Evolutionary conservation across 805 yeast genomes (phyloP).

Genomic region (Peterozyma xylosa): DNA sequence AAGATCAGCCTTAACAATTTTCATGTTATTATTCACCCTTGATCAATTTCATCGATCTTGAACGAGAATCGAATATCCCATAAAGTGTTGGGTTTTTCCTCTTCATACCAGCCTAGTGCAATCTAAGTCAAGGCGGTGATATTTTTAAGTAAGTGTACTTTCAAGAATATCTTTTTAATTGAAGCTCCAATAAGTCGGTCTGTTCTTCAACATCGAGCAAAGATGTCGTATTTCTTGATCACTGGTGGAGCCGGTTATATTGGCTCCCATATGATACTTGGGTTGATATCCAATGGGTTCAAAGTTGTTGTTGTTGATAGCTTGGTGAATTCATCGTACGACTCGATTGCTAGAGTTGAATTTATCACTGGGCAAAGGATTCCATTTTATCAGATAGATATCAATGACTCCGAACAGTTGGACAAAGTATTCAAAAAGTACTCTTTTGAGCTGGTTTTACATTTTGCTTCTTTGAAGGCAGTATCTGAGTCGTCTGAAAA

Average conservation of each 20-base stretch:
- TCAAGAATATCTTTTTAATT: no score
- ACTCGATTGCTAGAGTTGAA: conserved; percentile 58
- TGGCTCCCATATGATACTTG: conserved; percentile 74
- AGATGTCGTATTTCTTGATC: conserved; percentile 42
- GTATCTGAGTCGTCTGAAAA: conserved; percentile 70
- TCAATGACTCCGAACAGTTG: conserved; percentile 41
- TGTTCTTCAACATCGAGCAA: neutral
- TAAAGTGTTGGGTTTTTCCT: no score
- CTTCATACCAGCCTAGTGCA: no score
- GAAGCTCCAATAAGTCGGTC: no score
- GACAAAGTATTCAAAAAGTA: conserved; percentile 38
- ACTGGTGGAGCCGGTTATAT: conserved; percentile 88
- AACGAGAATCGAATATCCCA: no score
- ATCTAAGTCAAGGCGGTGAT: no score
- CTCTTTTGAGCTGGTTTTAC: conserved; percentile 54
- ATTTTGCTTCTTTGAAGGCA: conserved; percentile 79
- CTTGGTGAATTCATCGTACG: conserved; percentile 57
- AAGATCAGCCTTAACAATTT: no score
- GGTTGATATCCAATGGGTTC: conserved; percentile 51
- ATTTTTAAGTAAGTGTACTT: no score
- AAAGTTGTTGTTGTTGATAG: conserved; percentile 72
- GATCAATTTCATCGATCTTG: no score
- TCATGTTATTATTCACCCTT: no score
- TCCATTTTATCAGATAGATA: conserved; percentile 51
- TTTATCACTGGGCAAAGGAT: conserved; percentile 40